Percentiles rank a stretch among this genome's conserved stretches.
Evolutionary conservation across 1,284 basidiomycete species (phyloP).

Genomic region (Xerocomus minutiporus): DNA sequence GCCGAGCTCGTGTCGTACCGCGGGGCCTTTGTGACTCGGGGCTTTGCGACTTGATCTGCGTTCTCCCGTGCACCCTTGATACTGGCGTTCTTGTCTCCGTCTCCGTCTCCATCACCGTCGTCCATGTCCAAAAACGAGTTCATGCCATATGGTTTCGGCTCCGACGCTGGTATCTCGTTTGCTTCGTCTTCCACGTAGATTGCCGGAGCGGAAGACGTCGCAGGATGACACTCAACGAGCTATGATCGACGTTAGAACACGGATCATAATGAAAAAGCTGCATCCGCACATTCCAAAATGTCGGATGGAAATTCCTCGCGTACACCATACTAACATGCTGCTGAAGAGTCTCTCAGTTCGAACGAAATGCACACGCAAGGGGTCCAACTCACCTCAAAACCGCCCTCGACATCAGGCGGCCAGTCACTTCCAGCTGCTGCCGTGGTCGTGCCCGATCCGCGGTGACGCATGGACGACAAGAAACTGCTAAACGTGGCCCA

Average conservation of each 20-base stretch:
- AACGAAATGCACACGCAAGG: background rate
- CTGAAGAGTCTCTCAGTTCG: background rate
- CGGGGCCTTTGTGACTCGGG: background rate
- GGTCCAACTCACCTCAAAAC: slow-evolving; percentile 10
- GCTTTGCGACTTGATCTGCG: background rate
- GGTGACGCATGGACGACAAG: slow-evolving; percentile 9
- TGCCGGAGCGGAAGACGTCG: slow-evolving; percentile 14
- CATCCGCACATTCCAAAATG: slow-evolving; percentile 21
- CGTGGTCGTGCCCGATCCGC: background rate
- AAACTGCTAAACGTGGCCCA: slow-evolving; percentile 13
- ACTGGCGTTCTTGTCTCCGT: slow-evolving; percentile 1
- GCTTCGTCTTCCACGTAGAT: slow-evolving; percentile 26
- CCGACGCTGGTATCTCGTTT: background rate
- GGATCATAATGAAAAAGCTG: fast-evolving
- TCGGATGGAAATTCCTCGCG: slow-evolving; percentile 23
- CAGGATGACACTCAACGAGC: slow-evolving; percentile 19
- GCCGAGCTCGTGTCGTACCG: slow-evolving; percentile 21
- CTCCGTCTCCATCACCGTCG: slow-evolving; percentile 1
- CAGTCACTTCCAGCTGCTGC: background rate
- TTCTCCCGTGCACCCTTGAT: background rate
- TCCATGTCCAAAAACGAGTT: slow-evolving; percentile 12
- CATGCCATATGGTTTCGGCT: slow-evolving; percentile 6
- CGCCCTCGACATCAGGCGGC: background rate
- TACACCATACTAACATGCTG: slow-evolving; percentile 25
- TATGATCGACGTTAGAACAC: background rate